Evolutionary conservation across 2,329 filamentous ascomycete species (phyloP), one percentile per base, ranked within the genome.

Genomic region (Botrytis porri): DNA sequence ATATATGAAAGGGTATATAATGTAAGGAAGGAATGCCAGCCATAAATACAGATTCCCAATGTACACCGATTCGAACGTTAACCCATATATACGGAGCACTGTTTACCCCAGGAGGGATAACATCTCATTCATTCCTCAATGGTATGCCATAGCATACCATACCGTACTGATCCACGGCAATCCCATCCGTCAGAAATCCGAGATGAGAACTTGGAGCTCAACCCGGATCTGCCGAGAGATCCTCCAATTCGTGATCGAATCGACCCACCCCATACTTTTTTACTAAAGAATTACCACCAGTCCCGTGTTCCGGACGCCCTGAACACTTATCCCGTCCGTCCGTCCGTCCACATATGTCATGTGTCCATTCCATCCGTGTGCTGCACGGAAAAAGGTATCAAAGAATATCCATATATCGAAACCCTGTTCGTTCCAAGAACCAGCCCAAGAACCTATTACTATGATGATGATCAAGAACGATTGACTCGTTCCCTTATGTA

Each of bases 11-110:
- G 61, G 69, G 69, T 65, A 65, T 71, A 71, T 70, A 57, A 41
- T 45, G 41, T 67, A 67, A 72, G 64, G 45, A 67, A 67, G 39
- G 48, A 60, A 54, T 39, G 62, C 39, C 62, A 39, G 70, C 39
- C 62, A 72, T 67, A 67, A 72, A 67, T 72, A 67, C 70, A 72
- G 32, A 39, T 63, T 67, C 43, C 62, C 45, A 67, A 59, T 29
- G 63, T 54, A 41, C 45, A 65, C 63, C 61, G 20, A 16, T 20
- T 22, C 61, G 29, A 9, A 41, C 14, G n/a, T 72, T 29, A 60
- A 67, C 22, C 61, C 48, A 41, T 67, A 37, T 72, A 39, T 72
- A 67, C 51, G 66, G 39, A 22, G 20, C n/a, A 67, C 48, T 65
- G n/a, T 57, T 57, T 57, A n/a, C 12, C 60, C 67, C 51, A n/a